These are phyloP conservation scores for Nepenthes gracilis DNA, from an alignment of 148 eudicot genomes.

Conservation along the genomic window DNA sequence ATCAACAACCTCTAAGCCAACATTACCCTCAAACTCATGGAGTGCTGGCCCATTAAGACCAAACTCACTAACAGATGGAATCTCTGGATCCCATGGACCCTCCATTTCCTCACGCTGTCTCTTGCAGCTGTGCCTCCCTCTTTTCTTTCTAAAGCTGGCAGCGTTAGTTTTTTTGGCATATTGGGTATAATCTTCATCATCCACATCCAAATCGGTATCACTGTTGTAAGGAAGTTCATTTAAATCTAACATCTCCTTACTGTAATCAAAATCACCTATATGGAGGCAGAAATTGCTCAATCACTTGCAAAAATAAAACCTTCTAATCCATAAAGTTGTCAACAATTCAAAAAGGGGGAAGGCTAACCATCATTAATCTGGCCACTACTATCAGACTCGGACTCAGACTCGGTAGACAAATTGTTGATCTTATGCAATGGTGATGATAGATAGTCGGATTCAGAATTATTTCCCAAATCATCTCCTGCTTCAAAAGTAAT, in stretches of 20 bases:
- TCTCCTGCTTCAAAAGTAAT: no score
- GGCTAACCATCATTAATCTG: conserved; percentile 11
- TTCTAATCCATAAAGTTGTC: not conserved
- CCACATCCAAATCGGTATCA: conserved; percentile 5
- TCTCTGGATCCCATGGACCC: not conserved
- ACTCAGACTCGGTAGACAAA: not conserved
- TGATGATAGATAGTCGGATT: no score
- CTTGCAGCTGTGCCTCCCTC: not conserved
- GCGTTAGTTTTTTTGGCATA: conserved; percentile 1
- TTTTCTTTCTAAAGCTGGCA: not conserved
- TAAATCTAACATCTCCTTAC: conserved; percentile 10
- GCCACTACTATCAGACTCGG: conserved; percentile 6
- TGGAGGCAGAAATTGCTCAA: not conserved
- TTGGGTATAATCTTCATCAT: conserved; percentile 7
- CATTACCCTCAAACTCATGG: not conserved
- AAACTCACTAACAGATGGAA: not conserved
- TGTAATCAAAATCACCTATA: conserved; percentile 15
- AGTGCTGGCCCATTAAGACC: no score
- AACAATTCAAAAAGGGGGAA: not conserved
- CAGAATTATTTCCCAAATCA: no score
- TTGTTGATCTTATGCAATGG: no score
- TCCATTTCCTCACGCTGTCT: conserved; percentile 2
- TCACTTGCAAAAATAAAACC: not conserved
- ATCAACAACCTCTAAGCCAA: conserved; percentile 17
- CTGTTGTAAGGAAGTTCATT: conserved; percentile 10